Evolutionary conservation across 176 grass and related monocot genomes (phyloP), one percentile per base, ranked within the genome.

Genomic region (Musa beccarii): DNA sequence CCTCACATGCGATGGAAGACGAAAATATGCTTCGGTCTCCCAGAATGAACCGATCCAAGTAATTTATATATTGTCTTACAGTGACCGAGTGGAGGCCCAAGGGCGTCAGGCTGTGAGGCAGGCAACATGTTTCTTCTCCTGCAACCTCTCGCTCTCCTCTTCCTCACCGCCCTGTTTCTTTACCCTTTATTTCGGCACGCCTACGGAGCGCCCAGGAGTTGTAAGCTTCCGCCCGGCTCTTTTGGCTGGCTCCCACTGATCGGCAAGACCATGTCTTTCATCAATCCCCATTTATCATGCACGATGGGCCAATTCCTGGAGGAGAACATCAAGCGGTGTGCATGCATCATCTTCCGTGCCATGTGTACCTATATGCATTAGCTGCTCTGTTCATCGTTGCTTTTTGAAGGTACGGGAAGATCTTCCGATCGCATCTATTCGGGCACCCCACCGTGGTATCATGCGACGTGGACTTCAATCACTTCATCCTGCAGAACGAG

Each of bases 401-500:
- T 28, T 11, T 52, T 21, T 11, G 7, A 20, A 83, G 85, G 54
- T 78, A 87, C 19, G 85, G 85, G 19, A 12, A 10, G 55, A 75
- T 87, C 70, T 87, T 83, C 70, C 72, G 1, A 8, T 59, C 81
- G 8, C 80, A 84, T 79, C 66, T 84, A 13, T 87, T 87, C 65
- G 75, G 85, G 2, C 2, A 23, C 2, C 85, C 77, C 1, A 87
- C 85, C 25, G 66, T 87, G 20, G 81, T 83, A 43, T 87, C 85
- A 2, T 82, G 80, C 78, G 85, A 83, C 63, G 53, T 17, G 66
- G 78, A 62, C 64, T 67, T 87, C 9, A 87, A 84, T 69, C 17
- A 66, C 7, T 53, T 87, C 29, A 51, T 87, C 53, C 81, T 87
- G 8, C 85, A 84, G 69, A 84, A 78, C 21, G 85, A 84, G 81